phyloP scores from a whole-genome alignment of 192 early-diverging fungal species.

The Coemansia sp. region DNA sequence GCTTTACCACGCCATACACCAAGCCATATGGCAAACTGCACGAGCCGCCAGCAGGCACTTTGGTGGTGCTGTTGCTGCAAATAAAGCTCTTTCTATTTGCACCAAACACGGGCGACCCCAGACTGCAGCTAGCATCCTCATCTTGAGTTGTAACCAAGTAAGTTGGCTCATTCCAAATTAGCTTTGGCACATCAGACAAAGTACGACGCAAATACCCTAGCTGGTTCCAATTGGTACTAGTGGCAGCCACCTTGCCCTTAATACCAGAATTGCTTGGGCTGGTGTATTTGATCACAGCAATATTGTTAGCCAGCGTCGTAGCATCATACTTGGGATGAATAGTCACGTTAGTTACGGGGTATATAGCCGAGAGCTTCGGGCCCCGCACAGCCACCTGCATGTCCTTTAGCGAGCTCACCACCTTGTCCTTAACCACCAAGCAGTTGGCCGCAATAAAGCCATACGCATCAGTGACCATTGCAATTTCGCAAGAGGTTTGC shows the following conservation, averaged over 20 bases:
- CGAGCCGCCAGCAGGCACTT: slow-evolving; percentile 6
- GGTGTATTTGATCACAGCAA: slow-evolving; percentile 28
- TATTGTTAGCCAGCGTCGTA: slow-evolving; percentile 35
- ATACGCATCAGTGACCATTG: slow-evolving; percentile 8
- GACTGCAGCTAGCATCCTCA: slow-evolving; percentile 7
- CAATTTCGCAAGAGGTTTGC: slow-evolving; percentile 33
- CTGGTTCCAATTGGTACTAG: slow-evolving; percentile 14
- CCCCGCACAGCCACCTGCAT: slow-evolving; percentile 25
- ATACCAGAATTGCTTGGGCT: not conserved
- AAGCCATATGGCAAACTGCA: slow-evolving; percentile 34
- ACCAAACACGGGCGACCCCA: slow-evolving; percentile 27
- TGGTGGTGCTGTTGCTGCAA: slow-evolving; percentile 15
- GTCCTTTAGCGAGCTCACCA: not conserved
- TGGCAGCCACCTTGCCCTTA: not conserved
- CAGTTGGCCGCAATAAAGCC: slow-evolving; percentile 37
- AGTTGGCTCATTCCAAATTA: slow-evolving; percentile 14
- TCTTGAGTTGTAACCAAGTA: slow-evolving; percentile 3
- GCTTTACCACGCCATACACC: slow-evolving; percentile 19
- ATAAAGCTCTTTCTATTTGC: slow-evolving; percentile 30
- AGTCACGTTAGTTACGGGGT: slow-evolving; percentile 6
- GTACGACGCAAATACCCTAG: slow-evolving; percentile 19
- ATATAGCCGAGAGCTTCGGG: not conserved
- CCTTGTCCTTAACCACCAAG: slow-evolving; percentile 6
- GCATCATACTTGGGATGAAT: slow-evolving; percentile 25
- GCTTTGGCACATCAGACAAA: slow-evolving; percentile 1